These are phyloP conservation scores for Boletus holoroseus DNA, from an alignment of 1,284 basidiomycete species.

Conservation along the genomic window DNA sequence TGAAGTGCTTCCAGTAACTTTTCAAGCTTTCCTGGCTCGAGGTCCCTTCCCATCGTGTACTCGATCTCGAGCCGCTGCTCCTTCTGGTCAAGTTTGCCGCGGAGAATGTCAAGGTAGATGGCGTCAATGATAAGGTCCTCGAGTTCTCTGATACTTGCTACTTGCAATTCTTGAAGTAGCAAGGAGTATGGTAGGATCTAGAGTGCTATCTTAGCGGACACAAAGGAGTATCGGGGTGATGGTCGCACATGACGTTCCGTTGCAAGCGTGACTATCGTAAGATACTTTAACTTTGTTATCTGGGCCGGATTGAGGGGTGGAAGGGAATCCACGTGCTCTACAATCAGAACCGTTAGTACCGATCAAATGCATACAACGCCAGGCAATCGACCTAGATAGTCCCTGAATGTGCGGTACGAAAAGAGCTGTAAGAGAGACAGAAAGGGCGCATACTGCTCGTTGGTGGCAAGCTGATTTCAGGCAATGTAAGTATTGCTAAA, in stretches of 20 bases:
- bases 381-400: conserved; percentile 57
- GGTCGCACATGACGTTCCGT: conserved; percentile 61
- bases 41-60: conserved; percentile 85
- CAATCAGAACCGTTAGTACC: conserved; percentile 1
- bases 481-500: conserved; percentile 1
- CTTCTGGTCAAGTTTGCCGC: conserved; percentile 89
- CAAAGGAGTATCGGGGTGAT: not conserved
- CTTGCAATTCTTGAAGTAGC: conserved; percentile 62
- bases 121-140: conserved; percentile 96
- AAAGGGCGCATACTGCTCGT: conserved; percentile 56
- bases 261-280: conserved; percentile 82
- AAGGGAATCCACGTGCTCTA: conserved; percentile 60
- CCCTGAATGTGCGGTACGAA: conserved; percentile 78
- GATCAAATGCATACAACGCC: not conserved
- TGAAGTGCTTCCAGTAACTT: conserved; percentile 56
- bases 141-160: conserved; percentile 74
- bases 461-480: conserved; percentile 52
- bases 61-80: conserved; percentile 83
- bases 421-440: conserved; percentile 76
- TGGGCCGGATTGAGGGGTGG: conserved; percentile 72
- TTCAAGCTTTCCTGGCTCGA: conserved; percentile 64
- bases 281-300: conserved; percentile 82
- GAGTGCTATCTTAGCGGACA: not conserved
- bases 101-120: conserved; percentile 84
- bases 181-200: conserved; percentile 73